Evolutionary conservation across 139 green algal genomes (phyloP), one percentile per base, ranked within the genome.

Genomic region (Chlorella ohadii): DNA sequence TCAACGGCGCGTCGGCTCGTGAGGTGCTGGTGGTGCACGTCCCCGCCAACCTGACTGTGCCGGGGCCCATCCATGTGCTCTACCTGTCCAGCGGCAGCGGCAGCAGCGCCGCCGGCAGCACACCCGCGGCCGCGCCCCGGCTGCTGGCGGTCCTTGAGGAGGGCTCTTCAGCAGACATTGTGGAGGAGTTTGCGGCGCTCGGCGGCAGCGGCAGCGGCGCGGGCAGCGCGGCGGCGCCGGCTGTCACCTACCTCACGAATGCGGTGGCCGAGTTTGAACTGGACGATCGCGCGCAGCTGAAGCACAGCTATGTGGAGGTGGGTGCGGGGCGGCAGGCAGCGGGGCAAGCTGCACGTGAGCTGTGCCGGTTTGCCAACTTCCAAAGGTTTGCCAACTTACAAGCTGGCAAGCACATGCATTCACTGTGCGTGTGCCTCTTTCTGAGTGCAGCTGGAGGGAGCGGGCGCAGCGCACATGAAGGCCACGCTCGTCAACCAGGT

Each of bases 401-500:
- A n/a, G n/a, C n/a, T n/a, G n/a, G n/a, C n/a, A n/a, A n/a, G n/a
- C n/a, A n/a, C n/a, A n/a, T n/a, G n/a, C n/a, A n/a, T n/a, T n/a
- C 44, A 51, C 44, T 51, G 44, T 9, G 7, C 51, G 15, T 59
- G 51, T 22, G 51, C 51, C 51, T 20, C 51, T 23, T 59, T 2
- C n/a, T n/a, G n/a, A n/a, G n/a, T 59, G 51, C 51, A 59, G 87
- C 81, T 91, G 17, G 91, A 97, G 73, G 80, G 77, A 0, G 23
- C 13, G 13, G 83, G 27, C 6, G 86, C 88, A 6, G 86, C 83
- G n/a, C 94, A 98, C 92, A 88, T 95, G 72, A 96, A 96, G 82
- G 73, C 76, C 55, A 98, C 95, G 9, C 74, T 98, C 47, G 93
- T 99, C 27, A 77, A 77, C 22, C 95, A 98, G 89, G 89, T 87